phyloP scores from a whole-genome alignment of 345 rosid genomes.

The Euphorbia peplus region DNA sequence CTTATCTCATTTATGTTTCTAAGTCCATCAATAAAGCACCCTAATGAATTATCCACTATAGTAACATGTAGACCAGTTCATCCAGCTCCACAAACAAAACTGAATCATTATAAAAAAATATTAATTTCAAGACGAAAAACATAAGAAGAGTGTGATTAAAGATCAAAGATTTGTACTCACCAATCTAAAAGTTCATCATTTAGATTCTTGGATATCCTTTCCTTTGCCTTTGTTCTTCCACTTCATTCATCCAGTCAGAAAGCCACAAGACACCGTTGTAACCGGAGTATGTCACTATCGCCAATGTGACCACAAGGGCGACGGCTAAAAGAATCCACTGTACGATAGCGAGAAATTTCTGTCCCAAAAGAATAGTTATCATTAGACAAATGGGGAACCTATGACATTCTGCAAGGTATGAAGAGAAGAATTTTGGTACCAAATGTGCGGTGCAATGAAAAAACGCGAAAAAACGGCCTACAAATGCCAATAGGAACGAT shows the following conservation, averaged over 20 bases:
- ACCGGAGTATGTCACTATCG: slow-evolving; percentile 54
- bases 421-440: neutral
- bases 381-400: neutral
- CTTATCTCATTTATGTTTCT: too few relatives aligned
- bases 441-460: too few relatives aligned
- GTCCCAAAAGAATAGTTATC: slow-evolving; percentile 24
- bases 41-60: too few relatives aligned
- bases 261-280: slow-evolving; percentile 76
- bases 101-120: too few relatives aligned
- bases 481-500: neutral
- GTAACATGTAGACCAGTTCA: too few relatives aligned
- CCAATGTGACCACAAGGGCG: slow-evolving; percentile 29
- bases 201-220: slow-evolving; percentile 1
- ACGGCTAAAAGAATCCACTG: slow-evolving; percentile 46
- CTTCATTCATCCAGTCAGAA: slow-evolving; percentile 83
- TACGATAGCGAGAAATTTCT: slow-evolving; percentile 45
- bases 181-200: neutral
- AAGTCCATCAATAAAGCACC: too few relatives aligned
- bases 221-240: slow-evolving; percentile 52
- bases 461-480: too few relatives aligned
- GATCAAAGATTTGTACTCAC: too few relatives aligned
- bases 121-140: too few relatives aligned
- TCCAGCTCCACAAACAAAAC: too few relatives aligned
- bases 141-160: too few relatives aligned
- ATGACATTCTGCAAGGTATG: too few relatives aligned